These are phyloP conservation scores for Omphalotus olearius DNA, from an alignment of 1,284 basidiomycete species.

Conservation along the genomic window DNA sequence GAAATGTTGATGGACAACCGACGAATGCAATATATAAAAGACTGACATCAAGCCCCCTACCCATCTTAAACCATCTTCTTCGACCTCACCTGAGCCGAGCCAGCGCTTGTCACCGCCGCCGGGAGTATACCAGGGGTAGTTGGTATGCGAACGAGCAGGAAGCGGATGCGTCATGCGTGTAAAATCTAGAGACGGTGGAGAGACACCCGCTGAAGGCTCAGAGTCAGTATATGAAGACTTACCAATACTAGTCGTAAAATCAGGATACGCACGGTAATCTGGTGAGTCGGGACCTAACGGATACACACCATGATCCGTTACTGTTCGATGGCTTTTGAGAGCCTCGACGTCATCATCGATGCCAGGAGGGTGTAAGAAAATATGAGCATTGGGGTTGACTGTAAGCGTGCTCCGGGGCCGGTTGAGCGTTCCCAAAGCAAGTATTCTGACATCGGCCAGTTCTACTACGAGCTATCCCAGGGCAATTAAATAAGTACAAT, in stretches of 20 bases:
- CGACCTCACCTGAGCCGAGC: conserved; percentile 44
- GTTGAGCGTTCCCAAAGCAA: conserved; percentile 64
- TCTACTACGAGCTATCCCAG: conserved; percentile 56
- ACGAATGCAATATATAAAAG: background rate
- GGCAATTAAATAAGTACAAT: conserved; percentile 11
- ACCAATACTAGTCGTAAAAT: background rate
- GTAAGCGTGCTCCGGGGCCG: conserved; percentile 50
- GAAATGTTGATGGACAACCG: conserved; percentile 2
- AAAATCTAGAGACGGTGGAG: conserved; percentile 9
- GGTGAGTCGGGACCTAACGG: conserved; percentile 24
- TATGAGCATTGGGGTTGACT: conserved; percentile 61
- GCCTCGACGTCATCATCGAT: conserved; percentile 27
- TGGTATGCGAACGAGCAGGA: conserved; percentile 47
- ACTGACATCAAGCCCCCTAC: conserved; percentile 67
- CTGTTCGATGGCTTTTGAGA: conserved; percentile 10
- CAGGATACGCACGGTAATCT: conserved; percentile 5
- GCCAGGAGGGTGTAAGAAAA: conserved; percentile 65
- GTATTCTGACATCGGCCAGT: conserved; percentile 66
- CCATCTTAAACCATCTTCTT: conserved; percentile 66
- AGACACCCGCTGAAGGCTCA: conserved; percentile 3
- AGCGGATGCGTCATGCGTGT: conserved; percentile 45
- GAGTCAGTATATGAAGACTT: background rate
- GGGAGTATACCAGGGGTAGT: conserved; percentile 71
- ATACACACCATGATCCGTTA: conserved; percentile 33
- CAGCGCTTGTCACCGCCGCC: conserved; percentile 66